Evolutionary conservation across 257 asterid species (phyloP).

Genomic region (Solanum megistacrolobum): DNA sequence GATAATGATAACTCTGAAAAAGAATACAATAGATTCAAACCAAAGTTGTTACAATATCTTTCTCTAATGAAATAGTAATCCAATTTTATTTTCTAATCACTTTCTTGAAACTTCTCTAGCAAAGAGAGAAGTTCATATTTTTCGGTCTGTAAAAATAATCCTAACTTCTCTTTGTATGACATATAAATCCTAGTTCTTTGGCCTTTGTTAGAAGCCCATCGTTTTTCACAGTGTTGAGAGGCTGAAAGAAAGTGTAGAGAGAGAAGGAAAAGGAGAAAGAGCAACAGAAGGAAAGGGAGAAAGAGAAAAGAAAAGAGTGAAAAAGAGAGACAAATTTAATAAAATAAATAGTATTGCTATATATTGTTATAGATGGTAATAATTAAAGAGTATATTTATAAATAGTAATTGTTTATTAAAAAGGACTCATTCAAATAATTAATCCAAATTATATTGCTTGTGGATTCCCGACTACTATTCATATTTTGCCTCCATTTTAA

Average conservation of each 20-base stretch:
- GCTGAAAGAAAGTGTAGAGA: background rate
- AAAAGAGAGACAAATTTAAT: too few species aligned
- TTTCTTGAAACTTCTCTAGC: background rate
- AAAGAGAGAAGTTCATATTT: conserved; percentile 3
- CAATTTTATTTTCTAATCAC: background rate
- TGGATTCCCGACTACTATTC: too few species aligned
- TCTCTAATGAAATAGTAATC: background rate
- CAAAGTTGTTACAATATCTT: background rate
- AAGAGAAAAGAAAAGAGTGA: too few species aligned
- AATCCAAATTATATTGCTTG: too few species aligned
- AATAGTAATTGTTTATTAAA: too few species aligned
- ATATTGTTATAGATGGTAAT: too few species aligned
- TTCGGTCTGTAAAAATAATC: conserved; percentile 64
- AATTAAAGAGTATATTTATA: too few species aligned
- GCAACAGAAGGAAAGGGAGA: too few species aligned
- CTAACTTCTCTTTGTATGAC: conserved; percentile 64
- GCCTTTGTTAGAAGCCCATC: conserved; percentile 75
- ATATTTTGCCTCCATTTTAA: too few species aligned
- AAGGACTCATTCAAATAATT: too few species aligned
- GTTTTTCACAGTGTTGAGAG: conserved; percentile 39
- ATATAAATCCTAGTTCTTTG: conserved; percentile 52
- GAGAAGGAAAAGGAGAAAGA: background rate
- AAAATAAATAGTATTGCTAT: too few species aligned
- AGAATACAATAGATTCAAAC: background rate
- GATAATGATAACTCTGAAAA: background rate